phyloP scores from a whole-genome alignment of 176 grass and related monocot species.

The Puya raimondii region DNA sequence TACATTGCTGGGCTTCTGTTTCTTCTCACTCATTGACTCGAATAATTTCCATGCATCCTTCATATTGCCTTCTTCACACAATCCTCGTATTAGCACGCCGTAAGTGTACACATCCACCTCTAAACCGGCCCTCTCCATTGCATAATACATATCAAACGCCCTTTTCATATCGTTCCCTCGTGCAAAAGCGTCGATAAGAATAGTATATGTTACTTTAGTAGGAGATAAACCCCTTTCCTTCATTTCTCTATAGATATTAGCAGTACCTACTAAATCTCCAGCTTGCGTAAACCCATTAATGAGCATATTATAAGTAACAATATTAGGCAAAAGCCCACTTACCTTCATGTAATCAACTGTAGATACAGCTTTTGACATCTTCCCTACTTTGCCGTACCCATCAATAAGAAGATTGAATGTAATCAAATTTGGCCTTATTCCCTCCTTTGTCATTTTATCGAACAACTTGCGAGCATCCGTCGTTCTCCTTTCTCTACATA shows the following conservation, averaged over 20 bases:
- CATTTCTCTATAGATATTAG: slow-evolving; percentile 47
- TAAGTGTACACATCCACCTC: slow-evolving; percentile 44
- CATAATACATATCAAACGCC: slow-evolving; percentile 43
- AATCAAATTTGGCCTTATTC: slow-evolving; percentile 38
- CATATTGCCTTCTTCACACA: slow-evolving; percentile 56
- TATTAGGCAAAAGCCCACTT: slow-evolving; percentile 25
- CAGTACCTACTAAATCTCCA: slow-evolving; percentile 34
- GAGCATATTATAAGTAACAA: slow-evolving; percentile 49
- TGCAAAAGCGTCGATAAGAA: slow-evolving; percentile 55
- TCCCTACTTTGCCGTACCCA: slow-evolving; percentile 50
- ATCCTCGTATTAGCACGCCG: slow-evolving; percentile 38
- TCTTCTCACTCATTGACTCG: slow-evolving; percentile 39
- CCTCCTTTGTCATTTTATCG: slow-evolving; percentile 33
- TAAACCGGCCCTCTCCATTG: slow-evolving; percentile 40
- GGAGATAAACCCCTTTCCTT: slow-evolving; percentile 43
- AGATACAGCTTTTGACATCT: slow-evolving; percentile 38
- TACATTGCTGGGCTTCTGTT: slow-evolving; percentile 32
- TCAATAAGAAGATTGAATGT: slow-evolving; percentile 66
- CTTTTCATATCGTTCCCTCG: slow-evolving; percentile 43
- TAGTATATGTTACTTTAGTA: slow-evolving; percentile 58
- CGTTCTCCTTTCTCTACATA: slow-evolving; percentile 33
- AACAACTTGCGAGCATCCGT: slow-evolving; percentile 36
- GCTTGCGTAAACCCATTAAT: slow-evolving; percentile 43
- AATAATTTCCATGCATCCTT: slow-evolving; percentile 64
- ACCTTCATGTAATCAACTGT: slow-evolving; percentile 52